These are phyloP conservation scores for Pulveroboletus sp. DNA, from an alignment of 768 basidiomycete genomes.

Conservation along the genomic window DNA sequence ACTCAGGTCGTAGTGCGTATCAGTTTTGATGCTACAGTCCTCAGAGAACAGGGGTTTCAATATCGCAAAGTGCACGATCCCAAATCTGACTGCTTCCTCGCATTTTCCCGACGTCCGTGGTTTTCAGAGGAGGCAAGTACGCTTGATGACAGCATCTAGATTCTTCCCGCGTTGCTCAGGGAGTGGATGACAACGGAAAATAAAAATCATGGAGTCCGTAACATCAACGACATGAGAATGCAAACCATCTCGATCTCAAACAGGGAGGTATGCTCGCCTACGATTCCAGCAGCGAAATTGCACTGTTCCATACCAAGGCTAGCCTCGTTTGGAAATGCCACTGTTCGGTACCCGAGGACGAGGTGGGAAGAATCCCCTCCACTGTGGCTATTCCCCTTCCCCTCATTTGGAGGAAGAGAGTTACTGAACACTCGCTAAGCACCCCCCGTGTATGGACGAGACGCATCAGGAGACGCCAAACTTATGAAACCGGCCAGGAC, in stretches of 20 bases:
- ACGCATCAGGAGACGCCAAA: constrained; percentile 37
- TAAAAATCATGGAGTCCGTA: constrained; percentile 6
- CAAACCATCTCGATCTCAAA: constrained; percentile 40
- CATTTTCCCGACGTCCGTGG: constrained; percentile 45
- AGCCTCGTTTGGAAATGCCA: constrained; percentile 53
- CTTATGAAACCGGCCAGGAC: constrained; percentile 49
- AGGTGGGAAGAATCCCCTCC: constrained; percentile 41
- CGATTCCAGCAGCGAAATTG: constrained; percentile 49
- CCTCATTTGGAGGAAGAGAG: not conserved
- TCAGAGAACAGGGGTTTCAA: constrained; percentile 47
- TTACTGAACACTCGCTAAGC: not conserved
- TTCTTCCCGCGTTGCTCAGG: not conserved
- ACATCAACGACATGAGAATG: constrained; percentile 1
- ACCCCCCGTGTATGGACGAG: constrained; percentile 40
- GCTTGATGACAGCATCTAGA: not conserved
- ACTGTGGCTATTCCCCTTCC: constrained; percentile 39
- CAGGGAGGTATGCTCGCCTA: constrained; percentile 56
- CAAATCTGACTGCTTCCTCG: constrained; percentile 49
- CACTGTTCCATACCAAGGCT: constrained; percentile 53
- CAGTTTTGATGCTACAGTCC: constrained; percentile 5
- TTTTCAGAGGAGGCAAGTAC: constrained; percentile 33
- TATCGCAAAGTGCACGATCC: constrained; percentile 58
- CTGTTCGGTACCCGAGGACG: constrained; percentile 41
- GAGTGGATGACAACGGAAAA: constrained; percentile 29
- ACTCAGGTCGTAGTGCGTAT: not conserved